Conservation (phyloP, 2,329 filamentous ascomycete genomes). For the Pseudogymnoascus sp. region DNA sequence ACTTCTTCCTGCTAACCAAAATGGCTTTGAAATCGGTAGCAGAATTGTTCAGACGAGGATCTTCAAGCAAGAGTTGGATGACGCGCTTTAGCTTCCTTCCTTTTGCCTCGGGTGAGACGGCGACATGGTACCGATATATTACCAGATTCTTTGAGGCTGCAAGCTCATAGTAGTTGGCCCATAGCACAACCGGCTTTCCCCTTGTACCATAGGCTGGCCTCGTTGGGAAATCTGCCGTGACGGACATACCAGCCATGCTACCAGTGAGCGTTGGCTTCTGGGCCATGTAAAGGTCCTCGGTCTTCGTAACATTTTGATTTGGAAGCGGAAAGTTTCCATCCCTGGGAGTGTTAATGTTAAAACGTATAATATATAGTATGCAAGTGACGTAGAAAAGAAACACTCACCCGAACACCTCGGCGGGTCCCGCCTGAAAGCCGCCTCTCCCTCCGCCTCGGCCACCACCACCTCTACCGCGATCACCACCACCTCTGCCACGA, state of each 20-base stretch:
- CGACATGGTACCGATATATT: conserved; percentile 25
- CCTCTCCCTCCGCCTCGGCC: conserved; percentile 7
- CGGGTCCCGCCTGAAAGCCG: neutral
- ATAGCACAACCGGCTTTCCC: conserved; percentile 23
- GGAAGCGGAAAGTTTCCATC: conserved; percentile 7
- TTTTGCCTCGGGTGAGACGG: conserved; percentile 18
- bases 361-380: neutral
- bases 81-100: conserved; percentile 25
- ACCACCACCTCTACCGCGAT: neutral
- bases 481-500: conserved; percentile 2
- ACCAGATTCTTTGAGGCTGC: conserved; percentile 18
- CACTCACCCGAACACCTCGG: conserved; percentile 12
- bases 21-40: conserved; percentile 24
- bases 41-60: conserved; percentile 14
- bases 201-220: conserved; percentile 22
- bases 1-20: conserved; percentile 1
- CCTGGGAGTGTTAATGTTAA: neutral
- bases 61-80: conserved; percentile 26
- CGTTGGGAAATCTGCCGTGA: conserved; percentile 10
- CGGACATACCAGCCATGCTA: conserved; percentile 9
- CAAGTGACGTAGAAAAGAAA: neutral
- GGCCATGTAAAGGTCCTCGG: conserved; percentile 11
- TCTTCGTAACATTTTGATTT: conserved; percentile 9
- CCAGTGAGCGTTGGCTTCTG: conserved; percentile 7
- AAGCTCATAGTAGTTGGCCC: conserved; percentile 27